Base-by-base conservation (phyloP, 371 early-diverging fungal genomes). In the Saksenaea vasiformis region DNA sequence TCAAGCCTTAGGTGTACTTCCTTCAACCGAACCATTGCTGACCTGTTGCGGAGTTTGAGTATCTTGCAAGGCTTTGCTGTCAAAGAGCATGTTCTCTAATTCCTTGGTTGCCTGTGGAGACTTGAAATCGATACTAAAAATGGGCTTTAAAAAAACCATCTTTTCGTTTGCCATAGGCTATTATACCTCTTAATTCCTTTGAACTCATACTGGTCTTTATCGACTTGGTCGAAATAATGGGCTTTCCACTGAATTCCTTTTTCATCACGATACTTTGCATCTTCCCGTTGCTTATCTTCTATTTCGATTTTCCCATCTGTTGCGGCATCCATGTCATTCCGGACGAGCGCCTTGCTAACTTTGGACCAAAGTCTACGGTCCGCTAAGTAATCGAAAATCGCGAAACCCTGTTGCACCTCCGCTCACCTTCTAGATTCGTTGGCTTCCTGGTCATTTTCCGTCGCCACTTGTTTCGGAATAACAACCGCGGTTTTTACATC, bases 241-340 rank as follows among this genome's bases (percentile, higher is more conserved):
- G 87, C 79, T 9, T 64, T 58, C 68, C 81, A 89, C 15, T 64
- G 60, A 38, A 71, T 67, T 14, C 76, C 79, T 28, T 78, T 74
- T 7, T 72, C 76, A 31, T 87, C 90, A 11, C 94, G 82, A n/a
- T 70, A 72, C 68, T 87, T 91, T 14, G 86, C 76, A 27, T 80
- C 78, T 31, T 78, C 72, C 13, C 97, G 87, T 73, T 97, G 96
- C 28, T 80, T 80, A 62, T 94, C 91, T 74, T 97, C 97, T 57
- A 97, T 91, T 5, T 73, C 74, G 1, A 84, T 79, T 71, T 97
- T 97, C 71, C 94, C 92, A 5, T 68, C 72, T 3, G 97, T 95
- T 0, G 96, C 97, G 28, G 77, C 66, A 36, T 91, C 87, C 73
- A 94, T 75, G 66, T 94, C 86, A 69, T 82, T 79, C 8, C 77